These are phyloP conservation scores for Phialemonium atrogriseum DNA, from an alignment of 2,329 filamentous ascomycete genomes.

Conservation along the genomic window DNA sequence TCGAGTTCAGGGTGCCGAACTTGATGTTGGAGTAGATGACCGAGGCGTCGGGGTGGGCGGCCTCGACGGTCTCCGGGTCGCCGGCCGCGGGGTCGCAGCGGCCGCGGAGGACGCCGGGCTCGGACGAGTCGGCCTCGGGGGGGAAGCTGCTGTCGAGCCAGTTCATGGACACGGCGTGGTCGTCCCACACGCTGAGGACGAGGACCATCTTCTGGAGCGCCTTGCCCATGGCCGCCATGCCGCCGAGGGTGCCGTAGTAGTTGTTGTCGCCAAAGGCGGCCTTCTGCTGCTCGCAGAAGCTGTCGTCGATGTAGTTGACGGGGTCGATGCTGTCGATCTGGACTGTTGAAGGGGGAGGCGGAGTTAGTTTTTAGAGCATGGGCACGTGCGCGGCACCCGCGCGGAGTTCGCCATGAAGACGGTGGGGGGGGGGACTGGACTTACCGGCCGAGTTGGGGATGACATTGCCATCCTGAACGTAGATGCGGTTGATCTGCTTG, in stretches of 20 bases:
- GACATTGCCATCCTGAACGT: conserved; percentile 46
- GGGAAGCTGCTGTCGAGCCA: conserved; percentile 57
- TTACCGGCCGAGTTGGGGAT: conserved; percentile 32
- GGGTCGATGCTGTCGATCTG: conserved; percentile 18
- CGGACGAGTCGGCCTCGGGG: conserved; percentile 21
- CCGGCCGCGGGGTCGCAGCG: conserved; percentile 37
- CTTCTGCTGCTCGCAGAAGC: conserved; percentile 49
- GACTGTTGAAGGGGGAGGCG: conserved; percentile 18
- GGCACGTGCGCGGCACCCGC: too few species aligned
- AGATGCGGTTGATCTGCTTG: conserved; percentile 45
- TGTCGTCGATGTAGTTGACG: conserved; percentile 34
- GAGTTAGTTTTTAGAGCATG: too few species aligned
- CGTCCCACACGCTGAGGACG: conserved; percentile 37
- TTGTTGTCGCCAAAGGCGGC: conserved; percentile 40
- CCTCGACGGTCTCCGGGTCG: conserved; percentile 34
- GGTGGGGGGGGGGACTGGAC: neutral
- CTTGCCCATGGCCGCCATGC: conserved; percentile 43
- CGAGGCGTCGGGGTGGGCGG: conserved; percentile 27
- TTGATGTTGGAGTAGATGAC: conserved; percentile 43
- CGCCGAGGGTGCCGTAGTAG: conserved; percentile 40
- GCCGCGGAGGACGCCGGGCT: conserved; percentile 37
- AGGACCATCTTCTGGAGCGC: conserved; percentile 22
- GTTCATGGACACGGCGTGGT: conserved; percentile 48
- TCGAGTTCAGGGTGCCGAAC: conserved; percentile 36
- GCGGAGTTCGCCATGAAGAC: neutral